Conservation (phyloP, 495 filamentous ascomycete species). For the Xanthoparmelia taractica region DNA sequence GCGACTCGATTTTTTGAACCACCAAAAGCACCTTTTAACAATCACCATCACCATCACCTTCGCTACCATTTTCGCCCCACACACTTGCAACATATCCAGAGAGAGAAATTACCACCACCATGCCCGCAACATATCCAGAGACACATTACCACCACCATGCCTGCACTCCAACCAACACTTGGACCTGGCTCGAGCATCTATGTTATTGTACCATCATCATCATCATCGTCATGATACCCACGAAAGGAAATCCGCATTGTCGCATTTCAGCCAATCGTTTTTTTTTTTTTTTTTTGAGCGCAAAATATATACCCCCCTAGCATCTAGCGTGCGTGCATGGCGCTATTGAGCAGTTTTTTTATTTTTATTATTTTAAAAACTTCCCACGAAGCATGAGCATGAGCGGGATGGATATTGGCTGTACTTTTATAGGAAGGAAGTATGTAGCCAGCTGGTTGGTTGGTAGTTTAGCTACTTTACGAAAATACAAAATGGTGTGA, state of each 20-base stretch:
- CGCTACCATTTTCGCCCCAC: conserved; percentile 2
- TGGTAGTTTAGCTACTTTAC: too few species aligned
- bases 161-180: too few species aligned
- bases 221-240: conserved; percentile 9
- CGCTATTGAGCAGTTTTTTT: not conserved
- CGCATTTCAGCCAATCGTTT: not conserved
- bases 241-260: not conserved
- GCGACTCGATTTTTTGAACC: too few species aligned
- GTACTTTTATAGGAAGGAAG: not conserved
- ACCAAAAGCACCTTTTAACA: not conserved
- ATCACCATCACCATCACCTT: not conserved
- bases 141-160: not conserved
- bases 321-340: not conserved
- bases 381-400: too few species aligned
- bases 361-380: too few species aligned
- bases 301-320: conserved; percentile 11
- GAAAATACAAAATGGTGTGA: too few species aligned
- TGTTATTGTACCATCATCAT: not conserved
- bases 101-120: too few species aligned
- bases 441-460: too few species aligned
- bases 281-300: not conserved
- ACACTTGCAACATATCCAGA: not conserved
- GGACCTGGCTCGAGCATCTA: not conserved
- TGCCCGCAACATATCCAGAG: too few species aligned
- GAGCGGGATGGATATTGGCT: not conserved